A percentile compares a stretch with the other conserved stretches of the same genome.
Conservation (phyloP, 2,329 filamentous ascomycete genomes). For the Claviceps arundinis region DNA sequence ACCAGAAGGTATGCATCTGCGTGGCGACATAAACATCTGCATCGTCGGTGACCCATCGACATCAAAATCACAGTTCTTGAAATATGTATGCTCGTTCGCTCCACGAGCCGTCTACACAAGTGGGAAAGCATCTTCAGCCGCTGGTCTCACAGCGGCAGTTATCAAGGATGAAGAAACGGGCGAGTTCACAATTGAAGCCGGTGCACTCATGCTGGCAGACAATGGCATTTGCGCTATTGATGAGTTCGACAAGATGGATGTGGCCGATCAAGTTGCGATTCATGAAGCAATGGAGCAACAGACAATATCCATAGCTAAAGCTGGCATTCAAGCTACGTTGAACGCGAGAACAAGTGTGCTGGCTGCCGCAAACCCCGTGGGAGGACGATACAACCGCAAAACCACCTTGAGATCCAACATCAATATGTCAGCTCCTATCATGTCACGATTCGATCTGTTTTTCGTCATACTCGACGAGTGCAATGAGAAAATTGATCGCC, state of each 20-base stretch:
- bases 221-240: constrained; percentile 98
- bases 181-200: constrained; percentile 96
- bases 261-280: constrained; percentile 91
- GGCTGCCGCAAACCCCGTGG: constrained; percentile 89
- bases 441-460: constrained; percentile 98
- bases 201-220: constrained; percentile 92
- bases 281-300: constrained; percentile 99
- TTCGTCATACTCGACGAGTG: constrained; percentile 97
- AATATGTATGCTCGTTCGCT: constrained; percentile 95
- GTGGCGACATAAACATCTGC: constrained; percentile 98
- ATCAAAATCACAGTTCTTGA: constrained; percentile 94
- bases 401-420: constrained; percentile 86
- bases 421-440: constrained; percentile 98
- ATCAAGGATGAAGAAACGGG: constrained; percentile 98
- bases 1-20: constrained; percentile 83
- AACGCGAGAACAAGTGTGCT: constrained; percentile 94
- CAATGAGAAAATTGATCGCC: constrained; percentile 80
- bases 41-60: constrained; percentile 95
- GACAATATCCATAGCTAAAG: constrained; percentile 97
- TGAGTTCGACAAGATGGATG: constrained; percentile 99
- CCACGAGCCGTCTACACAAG: constrained; percentile 95
- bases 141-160: constrained; percentile 91
- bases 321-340: constrained; percentile 92
- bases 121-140: constrained; percentile 92
- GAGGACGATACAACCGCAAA: constrained; percentile 95